phyloP scores from a whole-genome alignment of 768 basidiomycete species.

The Harrya chromipes region DNA sequence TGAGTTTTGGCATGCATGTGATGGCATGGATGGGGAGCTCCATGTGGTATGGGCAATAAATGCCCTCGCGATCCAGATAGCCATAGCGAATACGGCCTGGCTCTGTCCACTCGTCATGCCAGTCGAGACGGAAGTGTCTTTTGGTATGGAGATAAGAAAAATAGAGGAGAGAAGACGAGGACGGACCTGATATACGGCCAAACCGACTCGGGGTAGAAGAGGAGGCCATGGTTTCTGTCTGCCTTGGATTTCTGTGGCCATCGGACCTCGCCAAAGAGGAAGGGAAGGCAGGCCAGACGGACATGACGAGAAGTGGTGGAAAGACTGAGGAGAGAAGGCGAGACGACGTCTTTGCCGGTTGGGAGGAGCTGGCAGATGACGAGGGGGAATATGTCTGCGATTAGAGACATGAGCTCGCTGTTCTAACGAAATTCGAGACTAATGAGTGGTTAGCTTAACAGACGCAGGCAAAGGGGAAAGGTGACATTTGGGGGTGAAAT shows the following conservation, averaged over 20 bases:
- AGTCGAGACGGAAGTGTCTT: slow-evolving; percentile 33
- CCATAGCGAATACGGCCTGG: slow-evolving; percentile 34
- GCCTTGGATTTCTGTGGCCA: slow-evolving; percentile 32
- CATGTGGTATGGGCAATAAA: slow-evolving; percentile 30
- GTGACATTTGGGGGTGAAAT: slow-evolving; percentile 4
- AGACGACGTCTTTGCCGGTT: background rate
- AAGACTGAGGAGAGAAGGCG: slow-evolving; percentile 21
- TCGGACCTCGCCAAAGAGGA: slow-evolving; percentile 31
- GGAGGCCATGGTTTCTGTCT: slow-evolving; percentile 22
- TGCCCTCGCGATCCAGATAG: slow-evolving; percentile 30
- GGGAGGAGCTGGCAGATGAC: slow-evolving; percentile 27
- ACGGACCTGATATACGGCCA: slow-evolving; percentile 32
- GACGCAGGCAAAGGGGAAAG: slow-evolving; percentile 12
- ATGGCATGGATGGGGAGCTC: slow-evolving; percentile 25
- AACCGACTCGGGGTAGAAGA: slow-evolving; percentile 28
- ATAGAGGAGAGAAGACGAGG: too few relatives aligned
- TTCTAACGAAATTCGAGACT: too few relatives aligned
- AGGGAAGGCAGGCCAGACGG: slow-evolving; percentile 30
- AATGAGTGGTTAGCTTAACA: too few relatives aligned
- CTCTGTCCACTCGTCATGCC: slow-evolving; percentile 38
- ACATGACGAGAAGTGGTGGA: slow-evolving; percentile 24
- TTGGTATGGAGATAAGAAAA: background rate
- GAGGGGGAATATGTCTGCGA: slow-evolving; percentile 35
- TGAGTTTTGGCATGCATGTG: slow-evolving; percentile 30
- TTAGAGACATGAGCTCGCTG: slow-evolving; percentile 24